Base-by-base conservation (phyloP, 108 stramenopile species). In the Aureococcus anophagefferens region DNA sequence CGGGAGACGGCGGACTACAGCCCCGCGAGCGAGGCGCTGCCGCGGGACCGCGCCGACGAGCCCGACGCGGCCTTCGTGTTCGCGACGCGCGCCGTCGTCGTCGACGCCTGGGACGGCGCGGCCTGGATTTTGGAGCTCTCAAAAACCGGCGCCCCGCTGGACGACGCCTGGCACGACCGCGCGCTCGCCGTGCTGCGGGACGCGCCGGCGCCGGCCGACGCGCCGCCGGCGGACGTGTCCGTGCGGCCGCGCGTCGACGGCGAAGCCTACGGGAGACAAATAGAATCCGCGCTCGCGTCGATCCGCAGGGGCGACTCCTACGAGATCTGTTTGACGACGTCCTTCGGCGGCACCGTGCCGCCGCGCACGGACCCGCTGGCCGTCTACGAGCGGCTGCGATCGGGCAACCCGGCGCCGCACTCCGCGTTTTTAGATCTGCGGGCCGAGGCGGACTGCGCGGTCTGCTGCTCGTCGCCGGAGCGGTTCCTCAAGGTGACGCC, bases 401-500 rank as follows among this genome's bases (percentile, higher is more conserved):
- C 69, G 28, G 72, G 78, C 5, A 97, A 97, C 74, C 94, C 96
- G 37, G 96, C 96, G 40, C 96, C 94, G 33, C 93, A 92, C 68
- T 86, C 94, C 0, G 91, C 93, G 7, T 97, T 75, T 79, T 68
- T 94, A 29, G 79, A 81, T 30, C 83, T 86, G 32, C 28, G 72
- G 45, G 32, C 46, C 13, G 32, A 29, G 11, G 30, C 14, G 29
- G 59, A 78, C 73, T 31, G 93, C 33, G 87, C 93, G 17, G 88
- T 95, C 66, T 95, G 94, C 71, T 95, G 93, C 37, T 92, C 92
- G 3, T 94, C 93, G 0, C 96, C 96, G 32, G 96, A 98, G 83
- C 88, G 93, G 35, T 95, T 95, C 72, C 74, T 95, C 36, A 86
- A 86, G 21, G 86, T 94, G 25, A 84, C 80, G 68, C 75, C 77